Conservation (phyloP, 2,329 filamentous ascomycete genomes). For the Aspergillus fumigatus region DNA sequence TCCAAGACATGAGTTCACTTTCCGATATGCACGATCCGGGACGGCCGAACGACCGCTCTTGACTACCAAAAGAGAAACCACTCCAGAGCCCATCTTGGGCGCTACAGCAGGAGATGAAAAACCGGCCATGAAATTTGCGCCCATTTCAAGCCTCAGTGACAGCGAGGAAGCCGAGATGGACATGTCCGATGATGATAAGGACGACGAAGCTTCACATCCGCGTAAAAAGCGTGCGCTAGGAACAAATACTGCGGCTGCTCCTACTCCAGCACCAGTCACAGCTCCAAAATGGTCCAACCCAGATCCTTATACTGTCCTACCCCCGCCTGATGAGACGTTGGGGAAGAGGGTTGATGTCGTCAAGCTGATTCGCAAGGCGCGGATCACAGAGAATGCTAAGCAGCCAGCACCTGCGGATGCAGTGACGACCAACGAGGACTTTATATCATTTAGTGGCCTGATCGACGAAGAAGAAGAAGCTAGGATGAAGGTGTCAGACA, state of each 20-base stretch:
- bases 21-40: conserved; percentile 33
- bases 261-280: conserved; percentile 22
- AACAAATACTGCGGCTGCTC: conserved; percentile 12
- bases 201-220: conserved; percentile 29
- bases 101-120: conserved; percentile 22
- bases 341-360: conserved; percentile 83
- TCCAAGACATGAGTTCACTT: conserved; percentile 36
- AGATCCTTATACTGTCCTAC: conserved; percentile 84
- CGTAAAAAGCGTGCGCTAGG: conserved; percentile 37
- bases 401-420: conserved; percentile 50
- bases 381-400: conserved; percentile 52
- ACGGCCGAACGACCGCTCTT: conserved; percentile 37
- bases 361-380: conserved; percentile 85
- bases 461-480: conserved; percentile 50
- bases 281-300: conserved; percentile 90
- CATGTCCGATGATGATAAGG: conserved; percentile 36
- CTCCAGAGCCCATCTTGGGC: conserved; percentile 31
- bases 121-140: conserved; percentile 30
- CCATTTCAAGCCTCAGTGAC: conserved; percentile 39
- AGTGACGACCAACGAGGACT: conserved; percentile 65
- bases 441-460: conserved; percentile 77
- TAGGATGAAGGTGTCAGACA: conserved; percentile 26
- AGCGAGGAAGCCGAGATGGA: conserved; percentile 46
- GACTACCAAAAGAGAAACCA: conserved; percentile 29
- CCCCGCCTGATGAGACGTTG: conserved; percentile 68